Evolutionary conservation across 2,329 filamentous ascomycete genomes (phyloP).

Genomic region (Trichoderma sp.): DNA sequence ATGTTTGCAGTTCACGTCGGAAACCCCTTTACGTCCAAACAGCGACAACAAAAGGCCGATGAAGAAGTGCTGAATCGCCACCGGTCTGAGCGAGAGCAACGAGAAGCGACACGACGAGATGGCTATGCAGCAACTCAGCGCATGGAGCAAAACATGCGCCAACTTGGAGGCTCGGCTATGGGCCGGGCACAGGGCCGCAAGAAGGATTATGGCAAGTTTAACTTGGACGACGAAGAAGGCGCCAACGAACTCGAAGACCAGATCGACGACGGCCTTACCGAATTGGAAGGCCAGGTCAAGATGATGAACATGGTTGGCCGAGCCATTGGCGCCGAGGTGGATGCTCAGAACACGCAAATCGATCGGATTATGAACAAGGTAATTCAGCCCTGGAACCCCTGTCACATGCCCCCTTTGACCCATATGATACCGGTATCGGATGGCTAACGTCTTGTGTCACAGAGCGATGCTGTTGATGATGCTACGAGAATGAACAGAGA

Average conservation of each 20-base stretch:
- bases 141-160: conserved; percentile 51
- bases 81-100: conserved; percentile 61
- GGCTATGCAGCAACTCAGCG: conserved; percentile 52
- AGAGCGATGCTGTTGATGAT: conserved; percentile 83
- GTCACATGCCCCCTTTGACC: neutral
- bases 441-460: conserved; percentile 32
- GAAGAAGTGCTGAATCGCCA: conserved; percentile 68
- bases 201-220: conserved; percentile 61
- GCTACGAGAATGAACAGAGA: conserved; percentile 76
- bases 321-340: conserved; percentile 73
- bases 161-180: conserved; percentile 34
- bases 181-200: conserved; percentile 35
- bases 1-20: conserved; percentile 85
- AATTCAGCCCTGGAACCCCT: conserved; percentile 27
- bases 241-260: conserved; percentile 46
- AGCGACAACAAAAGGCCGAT: conserved; percentile 63
- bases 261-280: conserved; percentile 60
- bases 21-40: conserved; percentile 73
- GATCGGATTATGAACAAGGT: conserved; percentile 78
- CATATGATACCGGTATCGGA: neutral
- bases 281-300: conserved; percentile 68
- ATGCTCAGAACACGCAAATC: conserved; percentile 72
- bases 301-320: conserved; percentile 71
- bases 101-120: conserved; percentile 58
- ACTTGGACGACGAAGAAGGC: conserved; percentile 69